Evolutionary conservation across 805 yeast genomes (phyloP), one percentile per base, ranked within the genome.

Genomic region (Yamadazyma kitorensis): DNA sequence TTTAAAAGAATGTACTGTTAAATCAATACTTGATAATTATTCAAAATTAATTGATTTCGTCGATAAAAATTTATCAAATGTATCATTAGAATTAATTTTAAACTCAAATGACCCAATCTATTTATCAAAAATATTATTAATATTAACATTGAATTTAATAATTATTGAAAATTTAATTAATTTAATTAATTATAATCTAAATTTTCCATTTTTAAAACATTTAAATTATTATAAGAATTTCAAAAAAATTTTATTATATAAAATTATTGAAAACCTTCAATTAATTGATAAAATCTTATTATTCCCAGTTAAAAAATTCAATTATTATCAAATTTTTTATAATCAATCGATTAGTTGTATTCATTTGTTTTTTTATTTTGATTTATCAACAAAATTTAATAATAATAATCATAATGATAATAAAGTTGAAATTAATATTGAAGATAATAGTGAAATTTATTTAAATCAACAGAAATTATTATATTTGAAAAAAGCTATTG

Each of bases 191-290:
- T 13, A 29, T 6, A 28, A 37, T 12, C 19, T 31, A 10, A 24
- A 0, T 56, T 91, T 27, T 63, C 72, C 36, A 62, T 82, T 2
- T 61, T 81, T 83, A 34, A 64, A 63, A 12, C 61, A 78, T 43
- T 60, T 82, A 5, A 70, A 71, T 24, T 64, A 65, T 3, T 75
- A 71, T 45, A 71, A 75, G 31, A 49, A 49, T 28, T 51, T 54
- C 34, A 56, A 55, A 30, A 53, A 45, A 31, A 34, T 48, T 11
- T 40, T 55, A 24, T 53, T 58, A 32, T 45, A 48, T 33, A 60
- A 54, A 36, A 51, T 55, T 33, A 40, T 57, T 21, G 68, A 61
- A 31, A 48, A 53, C 18, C 47, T 47, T 24, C 47, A 52, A 7
- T 44, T 51, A 28, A 43, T 54, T 45, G 48, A 56, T 24, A 51